Percentiles rank a stretch among this genome's conserved stretches.
Evolutionary conservation across 2,329 filamentous ascomycete genomes (phyloP).

Genomic region (Onygena corvina): DNA sequence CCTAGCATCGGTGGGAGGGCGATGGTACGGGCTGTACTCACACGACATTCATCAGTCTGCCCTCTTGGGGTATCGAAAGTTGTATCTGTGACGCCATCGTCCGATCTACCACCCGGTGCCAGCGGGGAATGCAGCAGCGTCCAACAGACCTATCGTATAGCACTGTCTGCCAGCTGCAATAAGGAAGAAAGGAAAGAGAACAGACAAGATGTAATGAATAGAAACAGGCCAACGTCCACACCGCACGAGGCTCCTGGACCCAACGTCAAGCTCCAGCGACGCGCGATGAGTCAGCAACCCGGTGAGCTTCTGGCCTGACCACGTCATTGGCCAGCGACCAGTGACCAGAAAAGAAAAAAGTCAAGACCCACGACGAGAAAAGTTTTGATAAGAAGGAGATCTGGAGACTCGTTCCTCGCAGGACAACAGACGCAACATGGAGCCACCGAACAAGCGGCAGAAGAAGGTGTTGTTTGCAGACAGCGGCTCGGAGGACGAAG

Average conservation of each 20-base stretch:
- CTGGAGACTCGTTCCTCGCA: neutral
- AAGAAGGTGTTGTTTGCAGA: conserved; percentile 32
- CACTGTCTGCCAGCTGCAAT: neutral
- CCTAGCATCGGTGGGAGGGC: neutral
- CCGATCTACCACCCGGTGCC: neutral
- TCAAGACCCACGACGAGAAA: neutral
- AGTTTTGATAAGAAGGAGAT: conserved; percentile 1
- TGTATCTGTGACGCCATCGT: conserved; percentile 30
- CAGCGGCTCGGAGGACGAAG: conserved; percentile 29
- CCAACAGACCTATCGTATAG: neutral
- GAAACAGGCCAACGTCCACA: neutral
- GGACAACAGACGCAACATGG: too few species aligned
- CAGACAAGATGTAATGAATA: neutral
- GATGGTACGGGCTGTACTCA: conserved; percentile 19
- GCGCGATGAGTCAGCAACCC: neutral
- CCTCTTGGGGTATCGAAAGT: conserved; percentile 29
- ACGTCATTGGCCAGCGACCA: neutral
- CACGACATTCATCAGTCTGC: conserved; percentile 38
- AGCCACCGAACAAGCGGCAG: conserved; percentile 32
- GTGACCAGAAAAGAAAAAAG: neutral
- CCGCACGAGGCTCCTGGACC: neutral
- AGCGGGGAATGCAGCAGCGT: neutral
- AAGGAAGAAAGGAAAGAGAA: neutral
- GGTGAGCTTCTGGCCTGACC: conserved; percentile 1
- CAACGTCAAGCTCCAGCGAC: neutral